Evolutionary conservation across 331 rosid species (phyloP).

Genomic region (Quercus tomentella): DNA sequence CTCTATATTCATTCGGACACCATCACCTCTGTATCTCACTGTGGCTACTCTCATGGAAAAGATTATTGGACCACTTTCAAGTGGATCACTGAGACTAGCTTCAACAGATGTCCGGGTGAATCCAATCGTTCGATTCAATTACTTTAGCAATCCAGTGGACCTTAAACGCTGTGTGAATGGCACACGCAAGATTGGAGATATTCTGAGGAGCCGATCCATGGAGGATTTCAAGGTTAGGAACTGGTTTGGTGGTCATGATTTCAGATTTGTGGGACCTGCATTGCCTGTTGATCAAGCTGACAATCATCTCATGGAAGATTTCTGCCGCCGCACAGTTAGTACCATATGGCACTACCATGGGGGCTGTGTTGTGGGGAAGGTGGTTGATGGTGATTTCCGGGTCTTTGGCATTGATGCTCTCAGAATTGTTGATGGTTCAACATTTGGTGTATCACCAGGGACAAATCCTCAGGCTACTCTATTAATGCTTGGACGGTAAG

Average conservation of each 20-base stretch:
- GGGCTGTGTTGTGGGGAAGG: conserved; percentile 79
- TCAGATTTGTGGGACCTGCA: conserved; percentile 65
- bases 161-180: conserved; percentile 74
- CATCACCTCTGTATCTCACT: conserved; percentile 53
- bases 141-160: conserved; percentile 55
- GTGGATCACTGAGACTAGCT: conserved; percentile 58
- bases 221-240: conserved; percentile 55
- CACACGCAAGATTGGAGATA: conserved; percentile 50
- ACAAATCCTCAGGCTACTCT: conserved; percentile 96
- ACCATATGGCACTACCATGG: conserved; percentile 99
- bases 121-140: conserved; percentile 74
- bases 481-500: conserved; percentile 82
- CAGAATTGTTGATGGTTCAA: conserved; percentile 84
- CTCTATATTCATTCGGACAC: conserved; percentile 38
- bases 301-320: conserved; percentile 51
- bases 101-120: conserved; percentile 51
- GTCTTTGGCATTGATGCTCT: conserved; percentile 55
- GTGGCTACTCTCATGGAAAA: conserved; percentile 81
- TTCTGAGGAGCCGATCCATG: conserved; percentile 54
- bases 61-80: conserved; percentile 58
- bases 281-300: conserved; percentile 41
- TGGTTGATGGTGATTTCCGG: conserved; percentile 55
- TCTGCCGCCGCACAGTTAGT: conserved; percentile 65
- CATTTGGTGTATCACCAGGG: conserved; percentile 72
- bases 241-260: conserved; percentile 47